These are phyloP conservation scores for Diplogelasinospora grovesii DNA, from an alignment of 495 filamentous ascomycete genomes.

Conservation along the genomic window DNA sequence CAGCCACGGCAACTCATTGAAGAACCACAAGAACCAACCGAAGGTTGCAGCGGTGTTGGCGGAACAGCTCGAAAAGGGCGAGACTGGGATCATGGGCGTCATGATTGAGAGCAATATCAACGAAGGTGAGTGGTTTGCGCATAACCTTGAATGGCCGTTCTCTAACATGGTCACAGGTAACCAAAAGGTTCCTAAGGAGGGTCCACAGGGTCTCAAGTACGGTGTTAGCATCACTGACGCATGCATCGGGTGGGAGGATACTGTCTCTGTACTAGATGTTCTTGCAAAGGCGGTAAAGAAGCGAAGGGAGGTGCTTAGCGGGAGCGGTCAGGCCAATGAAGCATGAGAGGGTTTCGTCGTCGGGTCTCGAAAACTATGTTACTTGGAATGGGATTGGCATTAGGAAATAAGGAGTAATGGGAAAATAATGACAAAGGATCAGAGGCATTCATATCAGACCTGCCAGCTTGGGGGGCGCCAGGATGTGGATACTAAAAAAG, in stretches of 20 bases:
- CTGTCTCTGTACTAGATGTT: slow-evolving; percentile 68
- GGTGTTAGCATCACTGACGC: slow-evolving; percentile 97
- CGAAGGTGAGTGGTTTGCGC: slow-evolving; percentile 54
- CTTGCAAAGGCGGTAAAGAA: slow-evolving; percentile 77
- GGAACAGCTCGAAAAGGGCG: slow-evolving; percentile 78
- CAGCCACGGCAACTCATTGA: slow-evolving; percentile 91
- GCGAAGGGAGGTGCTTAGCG: slow-evolving; percentile 44
- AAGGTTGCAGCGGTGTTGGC: slow-evolving; percentile 81
- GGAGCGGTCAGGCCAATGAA: slow-evolving; percentile 10
- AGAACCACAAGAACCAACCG: slow-evolving; percentile 95
- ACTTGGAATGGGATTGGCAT: too few species aligned
- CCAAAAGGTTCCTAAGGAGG: slow-evolving; percentile 89
- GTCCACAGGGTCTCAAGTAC: slow-evolving; percentile 82
- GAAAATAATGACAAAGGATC: too few species aligned
- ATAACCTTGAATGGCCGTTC: background rate
- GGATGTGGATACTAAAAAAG: too few species aligned
- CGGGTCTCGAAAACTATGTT: too few species aligned
- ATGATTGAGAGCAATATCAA: slow-evolving; percentile 99
- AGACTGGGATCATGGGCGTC: slow-evolving; percentile 87
- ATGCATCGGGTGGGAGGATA: slow-evolving; percentile 93
- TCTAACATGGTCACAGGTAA: slow-evolving; percentile 47
- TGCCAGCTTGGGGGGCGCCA: too few species aligned
- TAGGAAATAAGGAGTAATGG: too few species aligned
- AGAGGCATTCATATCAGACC: too few species aligned
- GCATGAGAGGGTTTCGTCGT: too few species aligned